Percentiles rank a stretch among this genome's conserved stretches.
Conservation (phyloP, 371 early-diverging fungal species). For the Rhizopus stolonifer region DNA sequence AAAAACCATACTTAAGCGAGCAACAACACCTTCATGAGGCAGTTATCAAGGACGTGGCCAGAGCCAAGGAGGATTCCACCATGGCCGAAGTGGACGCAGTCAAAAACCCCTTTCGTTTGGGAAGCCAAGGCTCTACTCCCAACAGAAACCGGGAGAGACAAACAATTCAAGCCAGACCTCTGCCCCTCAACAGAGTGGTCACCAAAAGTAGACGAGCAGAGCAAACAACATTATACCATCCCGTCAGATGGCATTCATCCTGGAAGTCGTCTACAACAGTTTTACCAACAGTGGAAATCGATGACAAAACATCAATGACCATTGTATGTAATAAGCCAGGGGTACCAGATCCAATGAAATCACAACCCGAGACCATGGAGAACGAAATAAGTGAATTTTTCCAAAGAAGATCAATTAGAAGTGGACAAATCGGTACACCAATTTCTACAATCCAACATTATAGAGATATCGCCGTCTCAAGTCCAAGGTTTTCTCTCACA, state of each 20-base stretch:
- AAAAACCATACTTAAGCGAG: not conserved
- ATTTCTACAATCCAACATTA: slow-evolving; percentile 2
- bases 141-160: too few species aligned
- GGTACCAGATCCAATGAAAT: slow-evolving; percentile 4
- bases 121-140: too few species aligned
- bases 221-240: not conserved
- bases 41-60: too few species aligned
- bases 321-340: not conserved
- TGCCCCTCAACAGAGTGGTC: too few species aligned
- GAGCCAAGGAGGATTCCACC: too few species aligned
- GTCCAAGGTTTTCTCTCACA: not conserved
- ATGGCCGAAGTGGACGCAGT: too few species aligned
- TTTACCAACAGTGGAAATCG: not conserved
- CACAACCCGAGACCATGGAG: not conserved
- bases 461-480: not conserved
- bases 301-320: slow-evolving; percentile 2
- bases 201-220: too few species aligned
- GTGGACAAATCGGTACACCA: not conserved
- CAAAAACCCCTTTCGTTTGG: too few species aligned
- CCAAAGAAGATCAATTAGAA: not conserved
- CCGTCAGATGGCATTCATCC: slow-evolving; percentile 4
- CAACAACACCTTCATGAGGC: not conserved
- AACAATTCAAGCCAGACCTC: too few species aligned
- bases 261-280: slow-evolving; percentile 2
- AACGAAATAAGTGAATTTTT: not conserved